Base-by-base conservation (phyloP, 2,329 filamentous ascomycete genomes). In the Aspergillus fischeri region DNA sequence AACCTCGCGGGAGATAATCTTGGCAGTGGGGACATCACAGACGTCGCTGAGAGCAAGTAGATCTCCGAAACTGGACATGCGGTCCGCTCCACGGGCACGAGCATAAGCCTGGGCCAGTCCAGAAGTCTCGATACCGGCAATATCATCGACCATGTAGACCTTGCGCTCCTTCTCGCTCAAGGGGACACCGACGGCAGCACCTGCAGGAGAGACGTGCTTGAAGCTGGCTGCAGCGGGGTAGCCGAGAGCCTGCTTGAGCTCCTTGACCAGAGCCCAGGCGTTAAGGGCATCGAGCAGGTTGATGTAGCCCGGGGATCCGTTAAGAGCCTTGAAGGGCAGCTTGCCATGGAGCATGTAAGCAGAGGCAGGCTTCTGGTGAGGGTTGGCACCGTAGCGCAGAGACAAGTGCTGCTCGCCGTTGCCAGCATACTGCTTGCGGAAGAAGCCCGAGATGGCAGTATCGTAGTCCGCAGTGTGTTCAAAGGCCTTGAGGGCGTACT, bases 391-490 rank as follows among this genome's bases (percentile, higher is more conserved):
- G 75, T 99, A 99, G 68, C 94, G 89, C 63, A 99, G 87, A 58
- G 91, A 81, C 59, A 95, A 73, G 76, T 96, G 87, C 79, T 97
- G 91, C 62, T 86, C 78, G 63, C 92, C 92, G 58, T 92, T 87
- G 62, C 87, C 86, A 57, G 94, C 92, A 73, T 97, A 99, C 79
- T 96, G 88, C 83, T 95, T 93, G 73, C 94, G 89, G 86, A 99
- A 99, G 82, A 96, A 99, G 70, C 90, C 90, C 38, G 93, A 89
- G 73, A 99, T 99, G 67, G 94, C 91, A 47, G 86, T 84, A 74
- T 99, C 94, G 76, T 99, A 99, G 75, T 96, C 92, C 63, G 94
- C 92, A 42, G 94, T 99, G 78, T 97, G 94, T 79, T 96, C 91
- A 72, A 99, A 99, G 17, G 94, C 94, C 84, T 99, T 99, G 69